Percentiles rank a stretch among this genome's conserved stretches.
These are phyloP conservation scores for Nigrospora osmanthi DNA, from an alignment of 2,329 filamentous ascomycete genomes.

Conservation along the genomic window DNA sequence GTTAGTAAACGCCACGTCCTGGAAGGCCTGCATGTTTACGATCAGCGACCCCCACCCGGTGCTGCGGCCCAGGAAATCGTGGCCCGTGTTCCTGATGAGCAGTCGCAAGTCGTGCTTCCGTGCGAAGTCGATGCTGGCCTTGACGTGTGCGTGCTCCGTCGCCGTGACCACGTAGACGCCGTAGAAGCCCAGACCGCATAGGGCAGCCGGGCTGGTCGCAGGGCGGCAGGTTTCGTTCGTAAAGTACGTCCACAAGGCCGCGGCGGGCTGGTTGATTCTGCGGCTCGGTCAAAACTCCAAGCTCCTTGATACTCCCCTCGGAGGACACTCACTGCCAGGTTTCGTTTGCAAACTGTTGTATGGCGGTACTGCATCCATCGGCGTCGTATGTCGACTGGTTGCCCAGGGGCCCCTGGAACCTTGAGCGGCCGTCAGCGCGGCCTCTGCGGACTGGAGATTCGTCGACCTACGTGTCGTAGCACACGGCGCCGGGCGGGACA, in stretches of 20 bases:
- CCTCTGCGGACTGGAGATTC: neutral
- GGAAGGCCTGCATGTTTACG: constrained; percentile 50
- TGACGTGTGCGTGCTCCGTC: constrained; percentile 18
- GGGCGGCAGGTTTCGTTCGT: constrained; percentile 32
- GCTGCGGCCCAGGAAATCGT: constrained; percentile 50
- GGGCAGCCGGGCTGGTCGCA: constrained; percentile 19
- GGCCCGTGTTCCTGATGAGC: constrained; percentile 48
- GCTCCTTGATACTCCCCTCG: neutral
- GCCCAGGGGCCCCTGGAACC: constrained; percentile 27
- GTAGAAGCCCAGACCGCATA: constrained; percentile 31
- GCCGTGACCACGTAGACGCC: constrained; percentile 25
- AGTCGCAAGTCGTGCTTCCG: constrained; percentile 39
- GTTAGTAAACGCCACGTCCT: constrained; percentile 33
- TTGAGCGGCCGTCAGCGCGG: neutral
- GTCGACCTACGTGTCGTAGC: constrained; percentile 18
- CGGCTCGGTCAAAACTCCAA: constrained; percentile 4
- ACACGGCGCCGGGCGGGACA: constrained; percentile 22
- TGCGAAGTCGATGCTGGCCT: constrained; percentile 30
- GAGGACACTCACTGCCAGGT: constrained; percentile 26
- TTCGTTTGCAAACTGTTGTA: constrained; percentile 21
- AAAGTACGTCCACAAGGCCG: constrained; percentile 32
- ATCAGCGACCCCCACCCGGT: constrained; percentile 52
- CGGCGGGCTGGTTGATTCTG: constrained; percentile 18
- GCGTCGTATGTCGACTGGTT: constrained; percentile 25
- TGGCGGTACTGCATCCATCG: constrained; percentile 22